These are phyloP conservation scores for Backusella liffmaniae DNA, from an alignment of 192 early-diverging fungal species.

Conservation along the genomic window DNA sequence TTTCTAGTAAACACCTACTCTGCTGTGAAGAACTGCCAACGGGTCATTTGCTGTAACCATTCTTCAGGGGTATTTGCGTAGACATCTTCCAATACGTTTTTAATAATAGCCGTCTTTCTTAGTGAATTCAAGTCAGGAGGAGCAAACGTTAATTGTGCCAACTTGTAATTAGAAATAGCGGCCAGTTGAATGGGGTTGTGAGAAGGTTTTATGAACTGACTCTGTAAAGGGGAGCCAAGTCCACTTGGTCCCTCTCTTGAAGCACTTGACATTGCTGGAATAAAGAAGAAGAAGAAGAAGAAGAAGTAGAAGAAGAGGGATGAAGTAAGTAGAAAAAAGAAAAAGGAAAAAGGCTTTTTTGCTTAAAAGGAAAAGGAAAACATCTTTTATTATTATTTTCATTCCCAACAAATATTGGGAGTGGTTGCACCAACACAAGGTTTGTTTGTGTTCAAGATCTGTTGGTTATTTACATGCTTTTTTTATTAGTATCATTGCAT, in stretches of 20 bases:
- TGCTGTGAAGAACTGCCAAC: slow-evolving; percentile 41
- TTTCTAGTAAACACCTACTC: slow-evolving; percentile 27
- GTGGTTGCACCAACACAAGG: slow-evolving; percentile 7
- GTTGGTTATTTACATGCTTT: background rate
- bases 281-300: background rate
- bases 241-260: background rate
- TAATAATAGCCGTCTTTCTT: slow-evolving; percentile 39
- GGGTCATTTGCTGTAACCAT: slow-evolving; percentile 40
- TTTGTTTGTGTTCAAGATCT: background rate
- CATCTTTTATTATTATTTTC: slow-evolving; percentile 2
- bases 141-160: slow-evolving; percentile 42
- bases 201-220: slow-evolving; percentile 16
- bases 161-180: slow-evolving; percentile 42
- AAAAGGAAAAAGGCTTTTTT: background rate
- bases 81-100: slow-evolving; percentile 38
- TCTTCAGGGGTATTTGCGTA: slow-evolving; percentile 37
- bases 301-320: background rate
- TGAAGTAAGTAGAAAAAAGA: background rate
- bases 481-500: background rate
- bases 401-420: slow-evolving; percentile 8
- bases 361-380: slow-evolving; percentile 4
- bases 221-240: background rate
- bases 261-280: background rate
- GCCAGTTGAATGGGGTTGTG: slow-evolving; percentile 42
- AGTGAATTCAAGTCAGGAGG: slow-evolving; percentile 37